Conservation (phyloP, 768 basidiomycete genomes). For the Agaricus subrufescens region DNA sequence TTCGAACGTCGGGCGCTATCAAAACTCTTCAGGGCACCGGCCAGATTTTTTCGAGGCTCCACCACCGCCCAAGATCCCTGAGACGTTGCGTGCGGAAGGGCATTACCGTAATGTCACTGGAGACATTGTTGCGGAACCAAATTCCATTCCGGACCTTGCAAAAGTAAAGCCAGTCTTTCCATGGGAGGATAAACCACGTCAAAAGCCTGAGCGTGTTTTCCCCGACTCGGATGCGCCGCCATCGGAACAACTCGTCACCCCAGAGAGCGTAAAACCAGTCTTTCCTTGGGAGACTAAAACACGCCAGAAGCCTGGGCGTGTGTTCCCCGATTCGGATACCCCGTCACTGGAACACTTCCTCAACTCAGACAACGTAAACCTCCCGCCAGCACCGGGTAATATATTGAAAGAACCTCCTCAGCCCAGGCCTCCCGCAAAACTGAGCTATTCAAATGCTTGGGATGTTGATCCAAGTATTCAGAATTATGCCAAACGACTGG, state of each 20-base stretch:
- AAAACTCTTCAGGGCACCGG: conserved; percentile 17
- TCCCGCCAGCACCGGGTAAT: conserved; percentile 22
- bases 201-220: conserved; percentile 66
- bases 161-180: conserved; percentile 85
- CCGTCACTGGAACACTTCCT: conserved; percentile 45
- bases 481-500: conserved; percentile 61
- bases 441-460: conserved; percentile 80
- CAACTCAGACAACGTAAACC: conserved; percentile 17
- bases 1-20: conserved; percentile 6
- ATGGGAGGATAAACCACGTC: conserved; percentile 84
- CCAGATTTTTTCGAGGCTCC: conserved; percentile 59
- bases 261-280: conserved; percentile 25
- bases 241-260: conserved; percentile 39
- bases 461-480: conserved; percentile 79
- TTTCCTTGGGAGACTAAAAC: conserved; percentile 96
- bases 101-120: conserved; percentile 66
- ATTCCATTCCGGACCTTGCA: conserved; percentile 59
- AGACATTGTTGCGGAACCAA: conserved; percentile 33
- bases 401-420: conserved; percentile 29
- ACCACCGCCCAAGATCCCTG: conserved; percentile 57
- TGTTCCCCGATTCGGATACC: conserved; percentile 65
- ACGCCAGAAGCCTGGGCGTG: conserved; percentile 60
- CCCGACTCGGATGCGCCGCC: conserved; percentile 58
- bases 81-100: conserved; percentile 61
- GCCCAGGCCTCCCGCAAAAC: conserved; percentile 48